Conservation (phyloP, 805 yeast species). For the Starmerella potacharoeniae region DNA sequence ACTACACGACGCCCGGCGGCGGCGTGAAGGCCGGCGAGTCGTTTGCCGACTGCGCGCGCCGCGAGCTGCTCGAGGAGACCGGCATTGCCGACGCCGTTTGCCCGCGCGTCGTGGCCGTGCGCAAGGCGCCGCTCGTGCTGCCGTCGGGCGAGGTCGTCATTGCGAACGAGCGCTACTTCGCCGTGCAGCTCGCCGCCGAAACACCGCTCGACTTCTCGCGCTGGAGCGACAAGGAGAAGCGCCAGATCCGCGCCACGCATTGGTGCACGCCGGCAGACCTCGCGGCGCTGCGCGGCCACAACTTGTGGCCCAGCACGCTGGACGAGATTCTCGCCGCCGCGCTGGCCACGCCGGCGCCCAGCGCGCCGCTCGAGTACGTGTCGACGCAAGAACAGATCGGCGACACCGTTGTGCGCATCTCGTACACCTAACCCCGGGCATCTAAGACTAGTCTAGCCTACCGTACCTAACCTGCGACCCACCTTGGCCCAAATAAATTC, state of each 20-base stretch:
- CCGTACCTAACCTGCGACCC: not conserved
- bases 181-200: not conserved
- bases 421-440: constrained; percentile 4
- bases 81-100: constrained; percentile 8
- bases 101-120: constrained; percentile 10
- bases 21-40: constrained; percentile 8
- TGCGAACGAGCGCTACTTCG: constrained; percentile 18
- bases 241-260: constrained; percentile 3
- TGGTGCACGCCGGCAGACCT: constrained; percentile 16
- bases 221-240: constrained; percentile 15
- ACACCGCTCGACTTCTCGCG: constrained; percentile 8
- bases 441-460: not conserved
- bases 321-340: constrained; percentile 13
- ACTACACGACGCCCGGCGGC: constrained; percentile 21
- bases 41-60: constrained; percentile 13
- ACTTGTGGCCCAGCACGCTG: constrained; percentile 17
- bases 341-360: not conserved
- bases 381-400: constrained; percentile 18
- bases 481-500: not conserved
- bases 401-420: constrained; percentile 8
- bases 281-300: constrained; percentile 1
- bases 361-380: constrained; percentile 3
- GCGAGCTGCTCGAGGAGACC: constrained; percentile 21
- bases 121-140: constrained; percentile 18
- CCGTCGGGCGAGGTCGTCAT: constrained; percentile 13